Conservation (phyloP, 163 green algal genomes). For the Coccomyxa subellipsoidea region DNA sequence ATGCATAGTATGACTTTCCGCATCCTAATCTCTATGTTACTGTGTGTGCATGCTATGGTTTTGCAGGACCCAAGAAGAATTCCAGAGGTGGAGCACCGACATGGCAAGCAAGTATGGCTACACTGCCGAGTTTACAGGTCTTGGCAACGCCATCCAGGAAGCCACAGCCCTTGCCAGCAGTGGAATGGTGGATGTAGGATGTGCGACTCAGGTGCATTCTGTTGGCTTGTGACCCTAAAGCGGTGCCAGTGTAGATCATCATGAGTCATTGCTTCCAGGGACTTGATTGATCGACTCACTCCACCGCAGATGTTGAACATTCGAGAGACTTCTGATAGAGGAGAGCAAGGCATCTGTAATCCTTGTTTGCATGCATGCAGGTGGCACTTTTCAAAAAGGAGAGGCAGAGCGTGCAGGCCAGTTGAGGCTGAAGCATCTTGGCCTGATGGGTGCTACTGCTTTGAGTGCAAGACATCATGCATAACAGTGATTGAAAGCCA, state of each 20-base stretch:
- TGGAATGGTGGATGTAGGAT: neutral
- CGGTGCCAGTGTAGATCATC: neutral
- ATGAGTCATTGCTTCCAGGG: no score
- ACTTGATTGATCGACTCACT: no score
- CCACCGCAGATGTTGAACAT: no score
- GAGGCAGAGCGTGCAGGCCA: no score
- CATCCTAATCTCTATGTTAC: no score
- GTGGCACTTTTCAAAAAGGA: neutral
- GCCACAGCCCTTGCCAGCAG: neutral
- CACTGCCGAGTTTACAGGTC: neutral
- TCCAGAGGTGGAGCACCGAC: neutral
- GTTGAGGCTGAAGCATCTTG: no score
- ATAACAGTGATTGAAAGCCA: no score
- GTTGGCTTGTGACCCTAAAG: neutral
- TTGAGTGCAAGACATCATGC: no score
- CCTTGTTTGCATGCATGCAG: neutral
- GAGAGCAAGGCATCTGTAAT: neutral
- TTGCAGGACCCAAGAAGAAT: neutral
- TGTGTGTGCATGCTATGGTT: neutral
- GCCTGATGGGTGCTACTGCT: no score
- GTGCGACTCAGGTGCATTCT: neutral
- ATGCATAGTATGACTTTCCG: no score
- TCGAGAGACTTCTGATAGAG: no score
- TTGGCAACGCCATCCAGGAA: neutral
- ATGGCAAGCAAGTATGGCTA: neutral